phyloP scores from a whole-genome alignment of 139 green algal species.

The Chlamydomonas sphaeroides region DNA sequence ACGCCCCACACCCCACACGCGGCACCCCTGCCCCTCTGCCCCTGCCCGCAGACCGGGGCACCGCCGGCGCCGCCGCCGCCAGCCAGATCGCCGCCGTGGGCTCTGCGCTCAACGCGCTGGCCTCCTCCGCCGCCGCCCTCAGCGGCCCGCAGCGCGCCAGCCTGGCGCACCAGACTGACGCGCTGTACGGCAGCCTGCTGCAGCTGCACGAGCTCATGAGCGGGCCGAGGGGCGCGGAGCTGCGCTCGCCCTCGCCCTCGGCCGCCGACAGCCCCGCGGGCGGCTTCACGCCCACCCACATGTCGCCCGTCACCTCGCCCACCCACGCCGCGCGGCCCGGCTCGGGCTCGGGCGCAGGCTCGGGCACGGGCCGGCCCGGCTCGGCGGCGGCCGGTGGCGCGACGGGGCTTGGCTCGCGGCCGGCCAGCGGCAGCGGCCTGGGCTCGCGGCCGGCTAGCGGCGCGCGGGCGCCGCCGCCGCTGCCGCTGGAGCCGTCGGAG shows the following conservation, averaged over 20 bases:
- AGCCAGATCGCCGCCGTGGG: constrained; percentile 20
- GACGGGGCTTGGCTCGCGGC: no score
- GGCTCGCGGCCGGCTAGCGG: no score
- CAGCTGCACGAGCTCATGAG: constrained; percentile 55
- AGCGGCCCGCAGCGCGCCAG: neutral
- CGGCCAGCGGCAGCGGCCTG: no score
- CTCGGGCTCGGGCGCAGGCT: no score
- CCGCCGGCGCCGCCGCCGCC: neutral
- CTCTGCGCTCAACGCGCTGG: constrained; percentile 1
- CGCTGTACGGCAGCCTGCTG: constrained; percentile 40
- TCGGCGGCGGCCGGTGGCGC: neutral
- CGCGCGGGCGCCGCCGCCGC: no score
- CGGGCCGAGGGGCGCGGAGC: constrained; percentile 35
- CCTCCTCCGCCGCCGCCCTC: no score
- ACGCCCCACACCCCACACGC: no score
- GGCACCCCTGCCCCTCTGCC: neutral
- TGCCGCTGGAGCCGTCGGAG: no score
- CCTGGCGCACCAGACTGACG: constrained; percentile 2
- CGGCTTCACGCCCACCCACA: constrained; percentile 2
- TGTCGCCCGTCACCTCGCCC: neutral
- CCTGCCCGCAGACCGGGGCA: neutral
- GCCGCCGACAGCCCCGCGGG: neutral
- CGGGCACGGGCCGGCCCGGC: neutral
- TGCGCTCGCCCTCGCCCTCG: neutral
- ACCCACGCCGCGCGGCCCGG: neutral